Base-by-base conservation (phyloP, 2,329 filamentous ascomycete genomes). In the Sporothrix pseudoabietina region DNA sequence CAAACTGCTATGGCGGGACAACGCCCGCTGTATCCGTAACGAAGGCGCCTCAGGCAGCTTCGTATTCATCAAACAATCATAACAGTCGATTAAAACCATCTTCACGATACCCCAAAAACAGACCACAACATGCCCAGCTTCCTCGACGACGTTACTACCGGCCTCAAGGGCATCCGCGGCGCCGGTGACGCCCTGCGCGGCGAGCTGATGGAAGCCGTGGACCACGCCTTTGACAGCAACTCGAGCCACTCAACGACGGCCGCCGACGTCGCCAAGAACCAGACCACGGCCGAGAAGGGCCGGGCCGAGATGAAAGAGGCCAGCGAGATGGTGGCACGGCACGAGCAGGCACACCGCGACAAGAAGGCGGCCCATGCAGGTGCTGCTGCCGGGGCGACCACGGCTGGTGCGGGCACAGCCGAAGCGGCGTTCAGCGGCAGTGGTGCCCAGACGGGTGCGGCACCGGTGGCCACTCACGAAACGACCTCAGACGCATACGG, bases 111-210 rank as follows among this genome's bases (percentile, higher is more conserved):
- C 30, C 22, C 16, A 0, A 32, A 16, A 22, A 57, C 22, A 35
- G 35, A 35, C 35, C 35, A 35, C 35, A 35, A 35, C 32, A 63
- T 35, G 59, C n/a, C 59, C 32, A 41, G 39, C 19, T 63, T 63
- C 10, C 59, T 63, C 59, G 32, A 63, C 59, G 59, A 63, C 19
- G 26, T 63, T 3, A 63, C 59, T 14, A 63, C 59, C 59, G 59
- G 59, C 35, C 59, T 63, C 59, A 63, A 41, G 59, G 59, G 59
- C 59, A 63, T 63, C 59, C 59, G 59, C 16, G 59, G 59, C 35
- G 59, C 59, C 19, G 59, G 59, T 32, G 59, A 63, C 32, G 59
- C 59, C 59, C 32, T 63, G 19, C 59, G 59, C 32, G 59, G 59
- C 59, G 59, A 63, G 59, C 59, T 63, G 59, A 63, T 63, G 59